Conservation (phyloP, 2,329 filamentous ascomycete species). For the Aureobasidium zeae region DNA sequence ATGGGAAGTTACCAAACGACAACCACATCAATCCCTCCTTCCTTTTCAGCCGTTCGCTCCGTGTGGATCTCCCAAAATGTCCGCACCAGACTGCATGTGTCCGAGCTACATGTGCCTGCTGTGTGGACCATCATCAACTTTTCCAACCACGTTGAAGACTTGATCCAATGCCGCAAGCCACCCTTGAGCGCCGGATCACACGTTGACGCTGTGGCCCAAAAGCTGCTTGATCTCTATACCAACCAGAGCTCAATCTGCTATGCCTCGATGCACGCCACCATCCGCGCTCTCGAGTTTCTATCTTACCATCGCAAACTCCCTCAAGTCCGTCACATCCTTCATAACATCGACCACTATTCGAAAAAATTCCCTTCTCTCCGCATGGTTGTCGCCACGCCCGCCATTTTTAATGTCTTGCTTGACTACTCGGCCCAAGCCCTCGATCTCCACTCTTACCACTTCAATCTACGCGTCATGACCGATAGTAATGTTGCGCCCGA, state of each 20-base stretch:
- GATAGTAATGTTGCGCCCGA: slow-evolving; percentile 17
- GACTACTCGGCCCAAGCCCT: slow-evolving; percentile 19
- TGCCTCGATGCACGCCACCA: slow-evolving; percentile 20
- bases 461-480: slow-evolving; percentile 22
- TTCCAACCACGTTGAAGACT: slow-evolving; percentile 11
- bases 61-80: not conserved
- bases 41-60: not conserved
- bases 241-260: slow-evolving; percentile 10
- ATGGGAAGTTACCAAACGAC: not conserved
- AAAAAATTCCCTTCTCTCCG: not conserved
- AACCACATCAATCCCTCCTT: not conserved
- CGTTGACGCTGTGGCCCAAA: slow-evolving; percentile 16
- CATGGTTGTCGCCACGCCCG: not conserved
- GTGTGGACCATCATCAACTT: slow-evolving; percentile 12
- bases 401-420: slow-evolving; percentile 23
- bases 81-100: not conserved
- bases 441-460: slow-evolving; percentile 24
- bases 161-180: not conserved
- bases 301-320: slow-evolving; percentile 18
- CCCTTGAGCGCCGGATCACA: slow-evolving; percentile 12
- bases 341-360: slow-evolving; percentile 17
- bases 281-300: slow-evolving; percentile 20
- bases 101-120: not conserved
- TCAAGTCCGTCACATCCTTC: slow-evolving; percentile 19
- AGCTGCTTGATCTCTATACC: slow-evolving; percentile 19